Conservation (phyloP, 208 protist genomes). For the Leishmania mexicana region DNA sequence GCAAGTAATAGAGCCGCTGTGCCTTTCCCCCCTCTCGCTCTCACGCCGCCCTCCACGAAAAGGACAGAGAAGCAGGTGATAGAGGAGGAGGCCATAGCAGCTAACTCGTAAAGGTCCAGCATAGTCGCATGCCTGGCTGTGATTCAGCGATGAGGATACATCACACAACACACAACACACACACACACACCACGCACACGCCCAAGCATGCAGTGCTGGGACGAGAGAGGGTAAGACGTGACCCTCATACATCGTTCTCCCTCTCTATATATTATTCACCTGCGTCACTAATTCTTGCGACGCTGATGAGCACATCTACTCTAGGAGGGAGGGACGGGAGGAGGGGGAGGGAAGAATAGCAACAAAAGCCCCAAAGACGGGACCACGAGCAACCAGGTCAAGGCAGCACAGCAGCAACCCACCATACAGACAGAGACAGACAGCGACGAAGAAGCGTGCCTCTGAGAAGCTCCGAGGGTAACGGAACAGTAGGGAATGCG, state of each 20-base stretch:
- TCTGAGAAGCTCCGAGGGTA: not conserved
- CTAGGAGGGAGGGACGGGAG: not conserved
- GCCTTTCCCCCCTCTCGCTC: not conserved
- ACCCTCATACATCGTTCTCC: not conserved
- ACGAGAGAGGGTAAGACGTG: not conserved
- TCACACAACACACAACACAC: not conserved
- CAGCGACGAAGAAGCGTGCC: not conserved
- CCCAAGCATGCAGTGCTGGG: not conserved
- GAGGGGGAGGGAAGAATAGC: not conserved
- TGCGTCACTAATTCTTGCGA: not conserved
- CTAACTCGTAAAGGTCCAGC: not conserved
- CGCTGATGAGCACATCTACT: not conserved
- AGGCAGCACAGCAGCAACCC: not conserved
- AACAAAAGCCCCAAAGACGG: not conserved
- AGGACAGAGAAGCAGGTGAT: not conserved
- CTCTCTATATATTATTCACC: not conserved
- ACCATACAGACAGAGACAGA: not conserved
- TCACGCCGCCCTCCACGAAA: not conserved
- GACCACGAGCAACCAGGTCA: not conserved
- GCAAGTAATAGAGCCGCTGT: not conserved
- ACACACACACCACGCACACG: not conserved
- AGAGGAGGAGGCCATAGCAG: not conserved
- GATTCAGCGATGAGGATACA: not conserved
- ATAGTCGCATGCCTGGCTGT: not conserved
- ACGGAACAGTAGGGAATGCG: not conserved